A percentile compares a stretch with the other conserved stretches of the same genome.
phyloP scores from a whole-genome alignment of 2,329 filamentous ascomycete species.

The Diplodia sapinea region DNA sequence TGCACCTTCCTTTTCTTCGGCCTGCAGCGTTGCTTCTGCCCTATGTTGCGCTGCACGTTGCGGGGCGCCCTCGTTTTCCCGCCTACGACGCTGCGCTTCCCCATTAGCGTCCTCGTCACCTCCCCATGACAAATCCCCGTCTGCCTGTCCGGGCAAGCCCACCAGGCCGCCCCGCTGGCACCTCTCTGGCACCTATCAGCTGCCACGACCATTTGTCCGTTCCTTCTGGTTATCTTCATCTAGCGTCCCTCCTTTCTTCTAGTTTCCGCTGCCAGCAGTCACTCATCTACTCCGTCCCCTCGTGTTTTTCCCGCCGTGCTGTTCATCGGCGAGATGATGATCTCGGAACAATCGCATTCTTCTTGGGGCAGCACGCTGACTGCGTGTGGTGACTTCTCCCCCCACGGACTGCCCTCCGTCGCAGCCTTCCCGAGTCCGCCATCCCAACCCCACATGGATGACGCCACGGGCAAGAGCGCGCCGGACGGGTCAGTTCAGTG shows the following conservation, averaged over 20 bases:
- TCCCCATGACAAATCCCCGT: conserved; percentile 21
- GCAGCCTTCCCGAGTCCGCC: not conserved
- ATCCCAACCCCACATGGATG: not conserved
- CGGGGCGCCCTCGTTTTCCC: no score
- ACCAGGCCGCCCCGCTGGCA: not conserved
- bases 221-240: not conserved
- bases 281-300: not conserved
- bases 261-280: not conserved
- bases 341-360: conserved; percentile 6
- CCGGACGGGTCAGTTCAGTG: conserved; percentile 1
- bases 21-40: not conserved
- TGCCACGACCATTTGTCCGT: conserved; percentile 1
- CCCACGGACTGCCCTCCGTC: conserved; percentile 12
- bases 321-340: conserved; percentile 6
- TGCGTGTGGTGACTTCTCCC: conserved; percentile 22
- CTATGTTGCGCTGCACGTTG: not conserved
- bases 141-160: not conserved
- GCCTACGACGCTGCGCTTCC: not conserved
- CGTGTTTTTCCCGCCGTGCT: not conserved
- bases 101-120: not conserved
- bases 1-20: not conserved
- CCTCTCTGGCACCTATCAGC: not conserved
- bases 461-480: not conserved
- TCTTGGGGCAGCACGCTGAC: conserved; percentile 23
- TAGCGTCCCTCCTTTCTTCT: not conserved